These are phyloP conservation scores for Coemansia sp. DNA, from an alignment of 192 early-diverging fungal species.

Conservation along the genomic window DNA sequence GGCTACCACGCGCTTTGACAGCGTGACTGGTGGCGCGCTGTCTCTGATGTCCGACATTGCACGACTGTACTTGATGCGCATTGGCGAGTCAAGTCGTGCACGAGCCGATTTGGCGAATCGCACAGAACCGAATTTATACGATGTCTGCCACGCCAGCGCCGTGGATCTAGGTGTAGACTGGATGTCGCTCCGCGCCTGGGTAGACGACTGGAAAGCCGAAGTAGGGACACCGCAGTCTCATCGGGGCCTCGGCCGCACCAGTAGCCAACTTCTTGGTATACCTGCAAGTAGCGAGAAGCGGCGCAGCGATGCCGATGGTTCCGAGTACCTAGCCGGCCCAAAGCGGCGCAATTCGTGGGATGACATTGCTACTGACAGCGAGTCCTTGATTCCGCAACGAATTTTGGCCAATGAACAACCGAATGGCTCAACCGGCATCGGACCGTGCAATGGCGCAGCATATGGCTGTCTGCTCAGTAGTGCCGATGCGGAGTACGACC, in stretches of 20 bases:
- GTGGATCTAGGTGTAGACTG: constrained; percentile 29
- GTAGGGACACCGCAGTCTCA: constrained; percentile 2
- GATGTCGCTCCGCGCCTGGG: constrained; percentile 21
- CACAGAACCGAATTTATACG: constrained; percentile 34
- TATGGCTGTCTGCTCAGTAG: no score
- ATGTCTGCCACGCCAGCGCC: constrained; percentile 23
- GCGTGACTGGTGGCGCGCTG: constrained; percentile 29
- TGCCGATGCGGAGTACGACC: constrained; percentile 7
- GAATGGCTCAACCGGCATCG: background rate
- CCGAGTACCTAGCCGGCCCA: background rate
- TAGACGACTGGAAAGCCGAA: constrained; percentile 33
- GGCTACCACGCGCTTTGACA: constrained; percentile 41
- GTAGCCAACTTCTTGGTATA: no score
- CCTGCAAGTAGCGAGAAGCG: background rate
- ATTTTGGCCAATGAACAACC: background rate
- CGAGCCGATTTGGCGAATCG: constrained; percentile 41
- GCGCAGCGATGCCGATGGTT: background rate
- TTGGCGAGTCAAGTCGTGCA: constrained; percentile 43
- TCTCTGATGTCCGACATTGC: constrained; percentile 34
- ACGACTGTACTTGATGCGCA: constrained; percentile 39
- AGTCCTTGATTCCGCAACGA: background rate
- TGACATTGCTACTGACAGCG: background rate
- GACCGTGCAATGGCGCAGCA: background rate
- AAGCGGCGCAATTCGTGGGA: constrained; percentile 15
- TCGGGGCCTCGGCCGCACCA: background rate